These are phyloP conservation scores for Artemisia argyi DNA, from an alignment of 129 eudicot genomes.

Conservation along the genomic window DNA sequence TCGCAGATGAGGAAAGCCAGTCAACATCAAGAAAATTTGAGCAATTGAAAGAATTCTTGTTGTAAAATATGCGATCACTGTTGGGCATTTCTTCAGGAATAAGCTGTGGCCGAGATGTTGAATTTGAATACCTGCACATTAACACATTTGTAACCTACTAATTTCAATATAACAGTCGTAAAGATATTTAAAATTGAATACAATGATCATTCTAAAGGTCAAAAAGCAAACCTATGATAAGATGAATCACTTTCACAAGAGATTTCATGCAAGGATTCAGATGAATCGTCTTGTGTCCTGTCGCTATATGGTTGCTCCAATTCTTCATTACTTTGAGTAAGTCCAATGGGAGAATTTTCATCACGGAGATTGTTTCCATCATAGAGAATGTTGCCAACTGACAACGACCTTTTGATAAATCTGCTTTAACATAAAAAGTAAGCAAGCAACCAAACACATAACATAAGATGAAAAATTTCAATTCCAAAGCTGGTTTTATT, in stretches of 20 bases:
- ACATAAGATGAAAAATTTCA: background rate
- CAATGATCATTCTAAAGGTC: background rate
- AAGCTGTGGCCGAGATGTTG: constrained; percentile 39
- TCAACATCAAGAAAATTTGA: constrained; percentile 82
- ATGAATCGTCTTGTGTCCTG: no score
- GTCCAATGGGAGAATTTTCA: constrained; percentile 46
- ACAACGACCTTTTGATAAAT: constrained; percentile 67
- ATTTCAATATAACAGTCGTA: background rate
- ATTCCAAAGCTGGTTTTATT: no score
- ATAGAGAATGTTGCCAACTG: constrained; percentile 76
- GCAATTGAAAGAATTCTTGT: constrained; percentile 57
- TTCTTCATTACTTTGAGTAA: constrained; percentile 36
- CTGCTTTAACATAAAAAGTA: constrained; percentile 37
- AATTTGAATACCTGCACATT: constrained; percentile 52
- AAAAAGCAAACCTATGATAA: constrained; percentile 50
- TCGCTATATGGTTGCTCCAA: no score
- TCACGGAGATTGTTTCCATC: constrained; percentile 69
- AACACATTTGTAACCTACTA: background rate
- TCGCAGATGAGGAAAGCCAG: constrained; percentile 85
- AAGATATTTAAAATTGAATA: background rate
- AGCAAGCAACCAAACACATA: background rate
- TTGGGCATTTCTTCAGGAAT: constrained; percentile 38
- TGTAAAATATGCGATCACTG: constrained; percentile 47
- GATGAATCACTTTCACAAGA: constrained; percentile 61
- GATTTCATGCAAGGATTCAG: constrained; percentile 54